phyloP scores from a whole-genome alignment of 306 rosid species.

The Cicer arietinum region DNA sequence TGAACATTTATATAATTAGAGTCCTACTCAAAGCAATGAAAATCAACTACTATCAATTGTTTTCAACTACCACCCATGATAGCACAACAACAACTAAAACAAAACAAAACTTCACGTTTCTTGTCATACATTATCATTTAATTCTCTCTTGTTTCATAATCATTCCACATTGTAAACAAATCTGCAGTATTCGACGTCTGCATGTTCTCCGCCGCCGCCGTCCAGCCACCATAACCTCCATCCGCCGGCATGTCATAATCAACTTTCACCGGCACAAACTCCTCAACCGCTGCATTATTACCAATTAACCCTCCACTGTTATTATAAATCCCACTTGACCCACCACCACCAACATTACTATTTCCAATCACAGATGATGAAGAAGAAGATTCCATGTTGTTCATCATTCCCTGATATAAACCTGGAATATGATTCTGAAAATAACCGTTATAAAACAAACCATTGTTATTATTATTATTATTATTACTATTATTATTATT shows the following conservation, averaged over 20 bases:
- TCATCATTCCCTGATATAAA: conserved; percentile 80
- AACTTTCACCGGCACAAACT: conserved; percentile 72
- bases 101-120: conserved; percentile 40
- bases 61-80: too few species aligned
- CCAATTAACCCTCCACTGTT: conserved; percentile 51
- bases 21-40: too few species aligned
- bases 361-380: conserved; percentile 59
- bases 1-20: too few species aligned
- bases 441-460: conserved; percentile 60
- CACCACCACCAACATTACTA: conserved; percentile 37
- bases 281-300: conserved; percentile 53
- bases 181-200: conserved; percentile 60
- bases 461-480: conserved; percentile 31
- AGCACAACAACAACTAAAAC: too few species aligned
- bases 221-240: conserved; percentile 73
- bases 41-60: too few species aligned
- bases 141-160: conserved; percentile 35
- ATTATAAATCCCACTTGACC: conserved; percentile 43
- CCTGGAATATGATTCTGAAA: conserved; percentile 70
- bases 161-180: conserved; percentile 86
- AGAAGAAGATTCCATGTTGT: conserved; percentile 62
- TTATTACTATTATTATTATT: conserved; percentile 38
- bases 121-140: background rate
- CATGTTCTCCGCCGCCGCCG: conserved; percentile 58
- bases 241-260: conserved; percentile 73